These are phyloP conservation scores for Penicillium sp. DNA, from an alignment of 2,329 filamentous ascomycete genomes.

Conservation along the genomic window DNA sequence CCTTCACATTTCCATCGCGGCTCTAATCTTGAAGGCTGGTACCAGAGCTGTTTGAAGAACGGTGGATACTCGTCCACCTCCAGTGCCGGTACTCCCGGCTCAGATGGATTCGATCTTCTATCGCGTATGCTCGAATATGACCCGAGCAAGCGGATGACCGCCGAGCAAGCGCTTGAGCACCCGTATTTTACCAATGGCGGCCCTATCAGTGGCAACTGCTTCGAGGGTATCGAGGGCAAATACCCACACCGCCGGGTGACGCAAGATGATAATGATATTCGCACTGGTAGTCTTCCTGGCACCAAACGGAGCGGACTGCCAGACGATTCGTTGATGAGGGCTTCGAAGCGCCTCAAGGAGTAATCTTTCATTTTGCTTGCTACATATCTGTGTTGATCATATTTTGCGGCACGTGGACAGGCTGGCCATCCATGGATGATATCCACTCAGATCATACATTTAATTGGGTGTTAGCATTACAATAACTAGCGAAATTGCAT, in stretches of 20 bases:
- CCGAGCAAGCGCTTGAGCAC: conserved; percentile 82
- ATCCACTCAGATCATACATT: conserved; percentile 1
- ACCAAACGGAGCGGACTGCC: conserved; percentile 84
- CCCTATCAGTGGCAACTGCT: conserved; percentile 76
- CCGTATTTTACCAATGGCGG: conserved; percentile 75
- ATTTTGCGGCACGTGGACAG: conserved; percentile 1
- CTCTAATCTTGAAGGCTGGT: conserved; percentile 72
- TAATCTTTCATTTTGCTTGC: conserved; percentile 15
- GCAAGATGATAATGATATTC: conserved; percentile 92
- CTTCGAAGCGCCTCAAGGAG: conserved; percentile 56
- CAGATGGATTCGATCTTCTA: conserved; percentile 78
- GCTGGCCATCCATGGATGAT: background rate
- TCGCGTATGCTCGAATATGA: conserved; percentile 87
- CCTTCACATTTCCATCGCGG: conserved; percentile 52
- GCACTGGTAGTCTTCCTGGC: conserved; percentile 82
- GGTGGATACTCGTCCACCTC: conserved; percentile 51
- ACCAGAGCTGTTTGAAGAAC: conserved; percentile 66
- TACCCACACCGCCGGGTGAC: conserved; percentile 90
- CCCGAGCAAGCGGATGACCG: conserved; percentile 81
- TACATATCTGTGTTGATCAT: background rate
- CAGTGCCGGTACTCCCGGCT: conserved; percentile 58
- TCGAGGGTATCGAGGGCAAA: conserved; percentile 81
- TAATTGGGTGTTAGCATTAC: conserved; percentile 1
- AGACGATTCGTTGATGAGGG: conserved; percentile 69
- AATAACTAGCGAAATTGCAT: background rate